A percentile compares a stretch with the other conserved stretches of the same genome.
Conservation (phyloP, 2,329 filamentous ascomycete genomes). For the Venturia asperata region DNA sequence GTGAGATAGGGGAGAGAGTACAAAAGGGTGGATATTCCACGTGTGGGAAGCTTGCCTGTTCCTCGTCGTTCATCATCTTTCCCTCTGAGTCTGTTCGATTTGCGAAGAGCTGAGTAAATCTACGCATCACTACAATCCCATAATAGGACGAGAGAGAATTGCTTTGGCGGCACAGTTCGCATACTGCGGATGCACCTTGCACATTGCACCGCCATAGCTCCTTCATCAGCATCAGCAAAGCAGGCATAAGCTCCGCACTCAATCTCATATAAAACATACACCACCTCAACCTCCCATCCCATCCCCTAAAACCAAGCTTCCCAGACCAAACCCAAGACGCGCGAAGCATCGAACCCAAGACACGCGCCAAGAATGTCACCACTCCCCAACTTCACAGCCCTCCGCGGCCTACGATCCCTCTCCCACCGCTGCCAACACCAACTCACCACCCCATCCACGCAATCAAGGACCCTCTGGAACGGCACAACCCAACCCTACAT, state of each 20-base stretch:
- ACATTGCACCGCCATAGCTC: not conserved
- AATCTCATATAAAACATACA: not conserved
- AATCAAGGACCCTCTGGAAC: not conserved
- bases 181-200: not conserved
- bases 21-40: not conserved
- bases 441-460: not conserved
- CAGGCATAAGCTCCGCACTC: not conserved
- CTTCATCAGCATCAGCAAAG: not conserved
- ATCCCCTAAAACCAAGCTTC: not conserved
- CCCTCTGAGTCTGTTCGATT: too few relatives aligned
- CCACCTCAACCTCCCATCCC: not conserved
- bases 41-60: too few relatives aligned
- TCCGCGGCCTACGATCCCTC: not conserved
- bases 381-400: not conserved
- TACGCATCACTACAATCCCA: too few relatives aligned
- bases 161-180: not conserved
- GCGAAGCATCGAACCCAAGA: not conserved
- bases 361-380: conserved; percentile 5
- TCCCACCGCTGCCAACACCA: not conserved
- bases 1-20: not conserved
- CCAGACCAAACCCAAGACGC: not conserved
- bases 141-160: not conserved
- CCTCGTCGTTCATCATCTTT: too few relatives aligned
- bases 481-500: conserved; percentile 15
- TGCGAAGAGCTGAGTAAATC: too few relatives aligned